Evolutionary conservation across 2,329 filamentous ascomycete species (phyloP).

Genomic region (Apiospora rasikravindrae): DNA sequence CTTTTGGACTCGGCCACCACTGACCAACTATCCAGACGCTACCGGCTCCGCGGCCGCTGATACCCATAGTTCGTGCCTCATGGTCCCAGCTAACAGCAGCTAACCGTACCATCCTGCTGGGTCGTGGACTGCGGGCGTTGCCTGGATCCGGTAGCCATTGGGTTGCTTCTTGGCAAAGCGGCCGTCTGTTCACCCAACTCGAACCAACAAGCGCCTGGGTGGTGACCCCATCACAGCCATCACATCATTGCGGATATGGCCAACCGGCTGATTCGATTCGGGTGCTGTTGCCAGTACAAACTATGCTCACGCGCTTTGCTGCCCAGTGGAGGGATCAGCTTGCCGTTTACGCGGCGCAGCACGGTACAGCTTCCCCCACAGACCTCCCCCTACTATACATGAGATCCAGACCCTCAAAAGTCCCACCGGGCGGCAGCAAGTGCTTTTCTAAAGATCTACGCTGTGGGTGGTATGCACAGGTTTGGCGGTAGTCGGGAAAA

Average conservation of each 20-base stretch:
- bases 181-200: not conserved
- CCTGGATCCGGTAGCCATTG: not conserved
- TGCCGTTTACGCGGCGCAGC: not conserved
- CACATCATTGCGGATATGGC: not conserved
- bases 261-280: not conserved
- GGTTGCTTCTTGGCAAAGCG: constrained; percentile 6
- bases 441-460: not conserved
- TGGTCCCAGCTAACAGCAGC: not conserved
- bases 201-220: not conserved
- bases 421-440: not conserved
- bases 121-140: not conserved
- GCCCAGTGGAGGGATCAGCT: not conserved
- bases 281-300: not conserved
- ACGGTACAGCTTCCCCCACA: not conserved
- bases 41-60: constrained; percentile 10
- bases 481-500: not conserved
- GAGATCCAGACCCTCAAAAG: not conserved
- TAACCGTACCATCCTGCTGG: constrained; percentile 11
- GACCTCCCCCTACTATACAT: not conserved
- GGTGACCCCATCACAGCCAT: not conserved
- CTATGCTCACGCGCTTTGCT: not conserved
- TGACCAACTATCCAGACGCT: not conserved
- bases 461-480: not conserved
- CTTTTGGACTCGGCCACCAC: not conserved
- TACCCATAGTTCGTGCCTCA: not conserved